phyloP scores from a whole-genome alignment of 495 filamentous ascomycete species.

The Penicillium angulare region DNA sequence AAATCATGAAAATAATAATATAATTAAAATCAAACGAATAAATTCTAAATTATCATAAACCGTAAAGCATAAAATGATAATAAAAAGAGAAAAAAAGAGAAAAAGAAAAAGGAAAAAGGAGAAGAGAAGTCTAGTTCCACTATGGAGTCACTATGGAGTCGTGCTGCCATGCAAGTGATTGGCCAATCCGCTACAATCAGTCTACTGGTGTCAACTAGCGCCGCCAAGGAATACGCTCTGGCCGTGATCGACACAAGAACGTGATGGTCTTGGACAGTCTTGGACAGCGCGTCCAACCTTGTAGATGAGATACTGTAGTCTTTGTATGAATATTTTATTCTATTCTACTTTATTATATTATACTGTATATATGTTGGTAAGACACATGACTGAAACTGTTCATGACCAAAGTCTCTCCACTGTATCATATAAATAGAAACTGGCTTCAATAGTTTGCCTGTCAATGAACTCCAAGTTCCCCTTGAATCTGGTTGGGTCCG shows the following conservation, averaged over 20 bases:
- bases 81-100: not conserved
- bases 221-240: constrained; percentile 1
- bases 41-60: no score
- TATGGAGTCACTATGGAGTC: not conserved
- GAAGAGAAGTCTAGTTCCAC: no score
- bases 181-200: not conserved
- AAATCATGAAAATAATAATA: not conserved
- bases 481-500: constrained; percentile 20
- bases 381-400: not conserved
- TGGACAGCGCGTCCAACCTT: no score
- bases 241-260: not conserved
- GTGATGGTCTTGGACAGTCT: not conserved
- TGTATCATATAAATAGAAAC: constrained; percentile 12
- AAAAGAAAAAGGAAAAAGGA: no score
- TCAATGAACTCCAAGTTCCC: constrained; percentile 9
- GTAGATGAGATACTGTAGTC: no score
- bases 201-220: no score
- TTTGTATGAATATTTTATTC: no score
- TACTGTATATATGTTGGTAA: no score
- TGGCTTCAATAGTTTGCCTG: constrained; percentile 21
- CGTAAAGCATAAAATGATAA: not conserved
- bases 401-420: not conserved
- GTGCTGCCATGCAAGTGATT: not conserved
- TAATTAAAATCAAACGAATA: not conserved
- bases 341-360: no score